Evolutionary conservation across 1,139 yeast genomes (phyloP), one percentile per base, ranked within the genome.

Genomic region (Geotrichum restrictum): DNA sequence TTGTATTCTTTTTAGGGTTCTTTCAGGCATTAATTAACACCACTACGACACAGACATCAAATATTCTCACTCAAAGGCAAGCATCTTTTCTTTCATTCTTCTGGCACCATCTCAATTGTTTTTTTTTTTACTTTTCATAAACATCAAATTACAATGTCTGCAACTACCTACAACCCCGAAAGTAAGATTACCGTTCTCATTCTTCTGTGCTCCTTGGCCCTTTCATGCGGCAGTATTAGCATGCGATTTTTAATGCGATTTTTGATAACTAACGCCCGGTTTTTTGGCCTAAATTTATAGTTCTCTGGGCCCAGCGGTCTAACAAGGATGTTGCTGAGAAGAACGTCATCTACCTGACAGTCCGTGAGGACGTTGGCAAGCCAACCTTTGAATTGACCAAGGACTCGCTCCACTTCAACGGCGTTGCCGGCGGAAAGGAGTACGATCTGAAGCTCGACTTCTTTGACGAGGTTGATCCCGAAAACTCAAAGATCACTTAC

Each of bases 261-360:
- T 69, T 46, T 18, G 21, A 33, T 39, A 27, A 24, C 19, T 45
- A 36, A 38, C 44, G 37, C 16, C 18, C 24, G 18, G 10, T 46
- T 21, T 5, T 31, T 39, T n/a, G n/a, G n/a, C n/a, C n/a, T n/a
- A n/a, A n/a, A n/a, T n/a, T 51, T 53, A 27, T 45, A 78, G 94
- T 88, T 49, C 76, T 80, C 67, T 93, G 98, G 98, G 98, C 98
- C 21, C 98, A 93, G 74, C 87, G 98, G 72, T 88, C 96, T 49
- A 82, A 77, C 65, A 83, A 77, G 19, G 72, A 76, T 5, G 95
- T 83, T 38, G 79, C 80, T 14, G 75, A 80, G 41, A 89, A 87
- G 71, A 93, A 93, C 69, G 67, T 88, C 41, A 64, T 93, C 48
- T 85, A 78, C 67, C 71, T 93, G 56, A 89, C 96, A 0, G 78